Base-by-base conservation (phyloP, 2,329 filamentous ascomycete genomes). In the Colletotrichum sp. region DNA sequence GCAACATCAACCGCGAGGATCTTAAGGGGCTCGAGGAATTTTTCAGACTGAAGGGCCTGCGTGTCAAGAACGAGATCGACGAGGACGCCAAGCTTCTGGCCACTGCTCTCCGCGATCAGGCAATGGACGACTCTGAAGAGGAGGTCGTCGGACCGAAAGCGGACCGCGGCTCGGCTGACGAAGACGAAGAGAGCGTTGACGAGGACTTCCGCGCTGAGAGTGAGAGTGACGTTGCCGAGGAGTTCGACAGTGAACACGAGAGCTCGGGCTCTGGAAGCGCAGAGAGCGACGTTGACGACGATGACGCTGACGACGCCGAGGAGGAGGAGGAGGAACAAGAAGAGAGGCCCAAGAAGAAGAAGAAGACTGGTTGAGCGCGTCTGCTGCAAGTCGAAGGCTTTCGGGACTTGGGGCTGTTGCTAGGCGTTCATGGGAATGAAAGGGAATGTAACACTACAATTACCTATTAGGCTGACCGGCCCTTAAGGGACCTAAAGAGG, bases 1-100 rank as follows among this genome's bases (percentile, higher is more conserved):
- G 96, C 87, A 99, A 99, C 89, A 99, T 99, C 85, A 99, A 98
- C 84, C 94, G 96, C 80, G 97, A 99, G 87, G 97, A 99, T 84
- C 95, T 99, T 85, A 95, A 97, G 86, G 95, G 95, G 8, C 91
- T 99, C n/a, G 97, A 99, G 85, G 93, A 94, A 79, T 99, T 99
- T 88, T 98, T 99, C 91, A 97, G 98, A 86, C 92, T 95, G 80
- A 99, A 99, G 90, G 95, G 94, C 77, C 91, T 99, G 82, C 95
- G 96, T 71, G 96, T 98, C 73, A 99, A 98, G 93, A 99, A 99
- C 84, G 97, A 99, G 87, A 98, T 99, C 88, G 94, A 98, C 77
- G 97, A 98, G 83, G 97, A 99, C 80, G 94, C 95, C 83, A 93
- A 94, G 83, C 79, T 91, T 72, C 91, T 98, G 75, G 94, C 95